Base-by-base conservation (phyloP, 257 asterid species). In the Salvia splendens region DNA sequence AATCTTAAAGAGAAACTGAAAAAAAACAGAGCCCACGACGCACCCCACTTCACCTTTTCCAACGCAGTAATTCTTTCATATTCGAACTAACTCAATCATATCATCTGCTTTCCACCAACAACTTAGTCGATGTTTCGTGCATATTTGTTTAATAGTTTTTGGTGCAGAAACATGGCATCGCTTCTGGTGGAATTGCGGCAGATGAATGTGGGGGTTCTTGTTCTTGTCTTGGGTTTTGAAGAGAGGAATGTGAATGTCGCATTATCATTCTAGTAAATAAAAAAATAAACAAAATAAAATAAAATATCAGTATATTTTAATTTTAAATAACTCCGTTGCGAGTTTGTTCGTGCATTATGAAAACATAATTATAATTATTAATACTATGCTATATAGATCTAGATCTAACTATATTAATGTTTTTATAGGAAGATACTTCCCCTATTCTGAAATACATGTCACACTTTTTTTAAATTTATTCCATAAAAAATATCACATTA, bases 121-220 rank as follows among this genome's bases (percentile, higher is more conserved):
- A 33, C 64, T 40, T 7, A 15, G 17, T 47, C 52, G 51, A 16
- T 69, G 63, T 46, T 73, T 52, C 42, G 68, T 6, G 71, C 60
- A 16, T 20, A 35, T 48, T 12, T 45, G 51, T 32, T 38, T 56
- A 78, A 65, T 61, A 52, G 3, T 61, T 51, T 32, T 45, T 47
- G 33, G 35, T 73, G 56, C 78, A 38, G 74, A 73, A 74, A 43
- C 50, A 6, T 14, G 65, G 78, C 78, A 74, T 64, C 51, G 46
- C 52, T 71, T 66, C 36, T 59, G 76, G 78, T 71, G 80, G 71
- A 70, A 80, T 64, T 56, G 80, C 53, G 69, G 72, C 75, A 65
- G 61, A n/a, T 77, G 78, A 74, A 77, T 80, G 79, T 73, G 77
- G 84, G 78, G 75, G 30, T 20, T 69, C 33, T 48, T 70, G 62